phyloP scores from a whole-genome alignment of 2,329 filamentous ascomycete genomes.

The Xenoacremonium recifei region DNA sequence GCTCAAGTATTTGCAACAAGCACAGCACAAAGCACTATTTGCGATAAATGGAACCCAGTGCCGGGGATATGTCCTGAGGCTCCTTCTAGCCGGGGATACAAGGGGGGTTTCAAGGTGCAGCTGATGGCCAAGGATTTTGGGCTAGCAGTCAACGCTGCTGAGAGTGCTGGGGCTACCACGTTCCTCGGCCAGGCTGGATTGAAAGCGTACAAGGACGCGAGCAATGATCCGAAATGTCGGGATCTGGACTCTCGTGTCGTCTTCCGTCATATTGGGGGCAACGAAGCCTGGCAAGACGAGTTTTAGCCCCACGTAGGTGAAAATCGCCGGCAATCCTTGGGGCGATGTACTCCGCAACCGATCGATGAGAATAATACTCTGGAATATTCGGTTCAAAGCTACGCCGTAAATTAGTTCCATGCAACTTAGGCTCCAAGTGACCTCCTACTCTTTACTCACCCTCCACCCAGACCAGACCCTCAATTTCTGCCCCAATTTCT shows the following conservation, averaged over 20 bases:
- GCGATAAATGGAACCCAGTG: slow-evolving; percentile 12
- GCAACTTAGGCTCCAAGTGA: too few species aligned
- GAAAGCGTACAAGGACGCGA: slow-evolving; percentile 2
- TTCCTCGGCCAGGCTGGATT: slow-evolving; percentile 3
- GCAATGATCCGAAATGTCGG: slow-evolving; percentile 4
- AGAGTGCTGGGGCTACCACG: slow-evolving; percentile 5
- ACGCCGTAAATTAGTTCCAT: too few species aligned
- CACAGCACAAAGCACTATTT: slow-evolving; percentile 11
- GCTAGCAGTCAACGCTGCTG: slow-evolving; percentile 5
- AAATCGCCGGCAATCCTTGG: too few species aligned
- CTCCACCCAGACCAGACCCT: too few species aligned
- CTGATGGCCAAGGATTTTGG: slow-evolving; percentile 15
- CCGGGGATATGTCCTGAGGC: slow-evolving; percentile 7
- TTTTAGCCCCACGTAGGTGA: too few species aligned
- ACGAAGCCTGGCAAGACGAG: slow-evolving; percentile 8
- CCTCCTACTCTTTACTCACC: too few species aligned
- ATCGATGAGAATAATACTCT: too few species aligned
- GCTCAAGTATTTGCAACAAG: slow-evolving; percentile 6
- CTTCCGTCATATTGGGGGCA: slow-evolving; percentile 9
- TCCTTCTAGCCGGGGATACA: slow-evolving; percentile 10
- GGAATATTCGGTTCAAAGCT: too few species aligned
- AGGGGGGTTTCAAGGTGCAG: slow-evolving; percentile 13
- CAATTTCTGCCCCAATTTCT: too few species aligned
- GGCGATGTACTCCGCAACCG: too few species aligned
- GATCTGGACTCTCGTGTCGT: slow-evolving; percentile 12